Percentiles rank a stretch among this genome's conserved stretches.
Evolutionary conservation across 768 basidiomycete species (phyloP).

Genomic region (Psilocybe tampanensis): DNA sequence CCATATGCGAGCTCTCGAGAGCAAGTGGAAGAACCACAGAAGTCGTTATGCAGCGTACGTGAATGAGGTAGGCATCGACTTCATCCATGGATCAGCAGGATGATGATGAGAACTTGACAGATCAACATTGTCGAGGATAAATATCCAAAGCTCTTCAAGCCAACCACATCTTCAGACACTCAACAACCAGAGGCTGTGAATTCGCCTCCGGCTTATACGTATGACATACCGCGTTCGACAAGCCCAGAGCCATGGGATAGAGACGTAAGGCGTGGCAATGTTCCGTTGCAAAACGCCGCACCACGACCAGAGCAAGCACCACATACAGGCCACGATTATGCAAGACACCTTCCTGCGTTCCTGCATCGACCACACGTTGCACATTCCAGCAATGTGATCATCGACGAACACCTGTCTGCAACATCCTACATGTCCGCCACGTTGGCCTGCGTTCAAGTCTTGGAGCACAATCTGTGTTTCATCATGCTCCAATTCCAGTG

Average conservation of each 20-base stretch:
- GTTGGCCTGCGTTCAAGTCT: constrained; percentile 12
- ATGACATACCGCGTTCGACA: background rate
- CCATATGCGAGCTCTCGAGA: constrained; percentile 8
- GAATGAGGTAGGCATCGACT: constrained; percentile 10
- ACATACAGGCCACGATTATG: background rate
- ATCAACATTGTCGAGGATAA: constrained; percentile 16
- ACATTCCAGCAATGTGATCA: constrained; percentile 4
- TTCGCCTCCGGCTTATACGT: background rate
- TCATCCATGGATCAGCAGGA: background rate
- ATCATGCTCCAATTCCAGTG: constrained; percentile 18
- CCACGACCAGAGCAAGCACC: background rate
- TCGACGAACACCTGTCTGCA: constrained; percentile 14
- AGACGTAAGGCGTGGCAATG: background rate
- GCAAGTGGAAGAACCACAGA: constrained; percentile 17
- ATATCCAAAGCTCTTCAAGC: constrained; percentile 12
- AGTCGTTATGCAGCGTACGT: constrained; percentile 18
- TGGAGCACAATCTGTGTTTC: constrained; percentile 16
- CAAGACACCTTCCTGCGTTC: background rate
- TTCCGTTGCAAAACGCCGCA: background rate
- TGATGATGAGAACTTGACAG: background rate
- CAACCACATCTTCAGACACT: background rate
- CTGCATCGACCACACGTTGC: background rate
- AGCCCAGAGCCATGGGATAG: background rate
- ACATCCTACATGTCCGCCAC: constrained; percentile 18
- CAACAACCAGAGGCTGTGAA: background rate